phyloP scores from a whole-genome alignment of 306 rosid species.

The Quercus ilex region DNA sequence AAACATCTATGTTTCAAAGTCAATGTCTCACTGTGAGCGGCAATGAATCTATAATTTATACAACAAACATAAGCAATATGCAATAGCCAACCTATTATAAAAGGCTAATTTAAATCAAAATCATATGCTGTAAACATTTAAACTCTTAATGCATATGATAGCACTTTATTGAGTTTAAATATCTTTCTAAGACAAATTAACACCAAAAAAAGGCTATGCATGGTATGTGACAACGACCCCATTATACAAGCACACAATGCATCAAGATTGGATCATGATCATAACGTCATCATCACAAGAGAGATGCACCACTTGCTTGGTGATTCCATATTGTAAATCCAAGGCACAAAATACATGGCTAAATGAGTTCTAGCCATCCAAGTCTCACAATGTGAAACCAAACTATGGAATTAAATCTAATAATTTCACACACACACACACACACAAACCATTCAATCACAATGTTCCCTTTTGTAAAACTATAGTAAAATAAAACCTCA shows the following conservation, averaged over 20 bases:
- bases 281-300: neutral
- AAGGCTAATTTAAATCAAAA: neutral
- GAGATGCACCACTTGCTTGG: neutral
- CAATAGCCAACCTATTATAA: neutral
- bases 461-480: neutral
- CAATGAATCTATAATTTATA: neutral
- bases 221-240: too few relatives aligned
- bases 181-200: neutral
- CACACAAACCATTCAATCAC: neutral
- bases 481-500: neutral
- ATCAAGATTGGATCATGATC: neutral
- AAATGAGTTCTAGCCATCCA: neutral
- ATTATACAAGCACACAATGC: neutral
- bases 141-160: neutral
- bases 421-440: neutral
- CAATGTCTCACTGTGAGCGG: neutral
- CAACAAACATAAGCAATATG: neutral
- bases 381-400: neutral
- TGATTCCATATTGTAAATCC: neutral
- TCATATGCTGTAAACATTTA: neutral
- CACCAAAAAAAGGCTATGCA: too few relatives aligned
- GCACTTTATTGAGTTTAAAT: neutral
- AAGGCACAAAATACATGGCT: neutral
- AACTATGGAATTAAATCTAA: neutral
- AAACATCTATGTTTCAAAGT: neutral